A percentile compares a stretch with the other conserved stretches of the same genome.
Conservation (phyloP, 2,329 filamentous ascomycete genomes). For the Sphaerulina populicola region DNA sequence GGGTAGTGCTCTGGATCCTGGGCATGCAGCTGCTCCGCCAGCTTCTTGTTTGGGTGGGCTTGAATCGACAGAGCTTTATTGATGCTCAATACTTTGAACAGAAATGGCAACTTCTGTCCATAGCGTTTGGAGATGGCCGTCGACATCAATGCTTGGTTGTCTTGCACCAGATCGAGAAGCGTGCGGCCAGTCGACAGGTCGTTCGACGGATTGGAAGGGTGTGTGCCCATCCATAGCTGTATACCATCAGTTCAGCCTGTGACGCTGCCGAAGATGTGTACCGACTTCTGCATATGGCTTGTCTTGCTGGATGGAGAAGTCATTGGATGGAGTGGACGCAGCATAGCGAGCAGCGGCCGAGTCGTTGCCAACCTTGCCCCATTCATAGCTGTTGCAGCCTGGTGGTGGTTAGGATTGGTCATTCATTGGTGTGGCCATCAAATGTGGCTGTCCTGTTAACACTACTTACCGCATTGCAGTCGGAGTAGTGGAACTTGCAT, state of each 20-base stretch:
- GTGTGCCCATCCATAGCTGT: conserved; percentile 98
- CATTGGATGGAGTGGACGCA: conserved; percentile 66
- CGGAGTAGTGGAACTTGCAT: conserved; percentile 77
- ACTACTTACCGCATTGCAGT: conserved; percentile 60
- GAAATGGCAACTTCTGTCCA: conserved; percentile 76
- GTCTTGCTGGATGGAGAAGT: conserved; percentile 70
- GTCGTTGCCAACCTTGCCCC: conserved; percentile 84
- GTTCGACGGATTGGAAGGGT: conserved; percentile 89
- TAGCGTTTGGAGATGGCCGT: conserved; percentile 64
- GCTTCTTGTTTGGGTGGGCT: conserved; percentile 64
- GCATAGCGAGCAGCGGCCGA: conserved; percentile 88
- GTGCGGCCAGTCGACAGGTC: conserved; percentile 76
- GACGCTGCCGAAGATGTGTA: conserved; percentile 6
- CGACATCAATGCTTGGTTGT: conserved; percentile 77
- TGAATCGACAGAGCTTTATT: conserved; percentile 94
- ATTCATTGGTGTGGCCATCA: background rate
- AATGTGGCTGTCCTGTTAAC: background rate
- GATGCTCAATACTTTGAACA: conserved; percentile 97
- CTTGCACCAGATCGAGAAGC: conserved; percentile 76
- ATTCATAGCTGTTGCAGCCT: conserved; percentile 98
- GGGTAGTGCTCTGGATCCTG: conserved; percentile 90
- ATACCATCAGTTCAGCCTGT: conserved; percentile 20
- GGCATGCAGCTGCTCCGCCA: conserved; percentile 79
- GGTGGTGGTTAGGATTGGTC: conserved; percentile 1
- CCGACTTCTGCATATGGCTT: conserved; percentile 89